Evolutionary conservation across 257 asterid genomes (phyloP).

Genomic region (Nicotiana obtusifolia): DNA sequence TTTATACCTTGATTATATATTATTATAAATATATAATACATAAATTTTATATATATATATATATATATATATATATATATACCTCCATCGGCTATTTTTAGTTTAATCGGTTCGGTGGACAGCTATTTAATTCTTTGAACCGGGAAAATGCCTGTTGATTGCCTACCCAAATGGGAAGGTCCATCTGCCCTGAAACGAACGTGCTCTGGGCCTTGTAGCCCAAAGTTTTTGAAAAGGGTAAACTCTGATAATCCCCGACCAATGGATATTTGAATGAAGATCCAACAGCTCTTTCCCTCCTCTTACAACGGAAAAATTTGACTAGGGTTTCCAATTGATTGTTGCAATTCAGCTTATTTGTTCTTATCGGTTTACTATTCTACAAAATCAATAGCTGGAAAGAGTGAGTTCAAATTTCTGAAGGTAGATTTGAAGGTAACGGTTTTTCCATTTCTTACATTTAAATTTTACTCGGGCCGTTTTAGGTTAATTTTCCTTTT

Average conservation of each 20-base stretch:
- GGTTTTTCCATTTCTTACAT: neutral
- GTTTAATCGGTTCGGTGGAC: too few species aligned
- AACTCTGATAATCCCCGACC: neutral
- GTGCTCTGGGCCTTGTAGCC: neutral
- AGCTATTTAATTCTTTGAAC: too few species aligned
- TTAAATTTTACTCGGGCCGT: neutral
- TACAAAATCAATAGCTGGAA: neutral
- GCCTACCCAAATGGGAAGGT: neutral
- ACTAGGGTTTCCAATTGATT: conserved; percentile 5
- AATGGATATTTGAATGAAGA: neutral
- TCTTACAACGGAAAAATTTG: neutral
- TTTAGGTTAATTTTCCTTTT: neutral
- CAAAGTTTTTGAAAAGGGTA: neutral
- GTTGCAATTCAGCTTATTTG: neutral
- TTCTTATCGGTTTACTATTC: neutral
- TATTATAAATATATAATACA: too few species aligned
- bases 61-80: too few species aligned
- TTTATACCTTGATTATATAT: too few species aligned
- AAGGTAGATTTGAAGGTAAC: neutral
- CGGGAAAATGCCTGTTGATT: too few species aligned
- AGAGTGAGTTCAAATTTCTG: neutral
- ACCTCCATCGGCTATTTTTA: too few species aligned
- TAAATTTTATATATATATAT: too few species aligned
- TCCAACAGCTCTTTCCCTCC: neutral
- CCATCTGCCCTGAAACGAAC: neutral